Evolutionary conservation across 2,329 filamentous ascomycete species (phyloP).

Genomic region (Talaromyces islandicus): DNA sequence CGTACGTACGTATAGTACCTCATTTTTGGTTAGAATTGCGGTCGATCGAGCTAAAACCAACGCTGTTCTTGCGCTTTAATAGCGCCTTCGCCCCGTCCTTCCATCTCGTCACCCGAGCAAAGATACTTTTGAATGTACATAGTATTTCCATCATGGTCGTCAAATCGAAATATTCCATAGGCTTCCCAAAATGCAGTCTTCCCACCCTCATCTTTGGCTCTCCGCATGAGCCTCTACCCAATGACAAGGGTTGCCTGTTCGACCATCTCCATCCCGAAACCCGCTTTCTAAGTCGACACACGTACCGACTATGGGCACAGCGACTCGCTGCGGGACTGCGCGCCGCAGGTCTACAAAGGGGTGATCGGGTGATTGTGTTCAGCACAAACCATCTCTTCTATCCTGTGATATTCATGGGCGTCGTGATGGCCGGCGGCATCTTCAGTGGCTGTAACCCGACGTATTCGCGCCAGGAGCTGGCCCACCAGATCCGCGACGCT

Average conservation of each 20-base stretch:
- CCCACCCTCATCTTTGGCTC: slow-evolving; percentile 45
- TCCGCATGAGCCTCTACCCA: slow-evolving; percentile 41
- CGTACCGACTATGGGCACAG: slow-evolving; percentile 65
- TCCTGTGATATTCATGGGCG: slow-evolving; percentile 63
- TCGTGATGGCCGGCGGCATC: slow-evolving; percentile 70
- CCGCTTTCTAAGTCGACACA: slow-evolving; percentile 57
- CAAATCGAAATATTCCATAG: slow-evolving; percentile 45
- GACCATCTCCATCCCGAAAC: slow-evolving; percentile 63
- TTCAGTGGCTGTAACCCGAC: slow-evolving; percentile 71
- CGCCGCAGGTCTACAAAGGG: slow-evolving; percentile 57
- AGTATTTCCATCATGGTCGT: slow-evolving; percentile 48
- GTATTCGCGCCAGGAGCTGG: slow-evolving; percentile 65
- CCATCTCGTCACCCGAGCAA: neutral
- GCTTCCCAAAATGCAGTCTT: slow-evolving; percentile 36
- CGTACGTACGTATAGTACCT: neutral
- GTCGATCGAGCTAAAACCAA: neutral
- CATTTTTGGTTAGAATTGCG: no score
- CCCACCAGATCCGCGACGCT: slow-evolving; percentile 68
- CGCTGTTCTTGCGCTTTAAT: neutral
- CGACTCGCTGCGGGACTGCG: slow-evolving; percentile 64
- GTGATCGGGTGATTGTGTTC: slow-evolving; percentile 68
- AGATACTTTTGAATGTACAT: neutral
- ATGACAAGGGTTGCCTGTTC: slow-evolving; percentile 46
- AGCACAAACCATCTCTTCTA: slow-evolving; percentile 69
- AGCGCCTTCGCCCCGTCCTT: neutral